Percentiles rank a stretch among this genome's conserved stretches.
Conservation (phyloP, 768 basidiomycete species). For the Neoboletus brunneissimus region DNA sequence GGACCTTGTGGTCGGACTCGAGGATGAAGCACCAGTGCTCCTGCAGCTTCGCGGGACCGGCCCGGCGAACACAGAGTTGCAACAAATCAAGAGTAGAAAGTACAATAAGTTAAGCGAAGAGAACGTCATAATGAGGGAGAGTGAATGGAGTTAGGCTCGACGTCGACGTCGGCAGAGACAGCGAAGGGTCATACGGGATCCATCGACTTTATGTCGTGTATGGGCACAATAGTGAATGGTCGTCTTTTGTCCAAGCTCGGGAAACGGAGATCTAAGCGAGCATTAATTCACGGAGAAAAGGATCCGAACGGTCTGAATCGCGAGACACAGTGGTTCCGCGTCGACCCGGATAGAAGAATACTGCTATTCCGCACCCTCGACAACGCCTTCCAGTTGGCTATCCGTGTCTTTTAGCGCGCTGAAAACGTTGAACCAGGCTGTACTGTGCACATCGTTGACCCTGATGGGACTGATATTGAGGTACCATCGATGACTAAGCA, state of each 20-base stretch:
- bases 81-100: slow-evolving; percentile 11
- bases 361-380: too few species aligned
- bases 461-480: neutral
- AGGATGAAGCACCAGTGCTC: neutral
- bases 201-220: slow-evolving; percentile 6
- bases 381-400: too few species aligned
- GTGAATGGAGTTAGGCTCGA: neutral
- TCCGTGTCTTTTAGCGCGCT: too few species aligned
- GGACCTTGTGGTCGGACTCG: neutral
- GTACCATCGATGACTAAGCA: neutral
- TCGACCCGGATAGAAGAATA: too few species aligned
- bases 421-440: too few species aligned
- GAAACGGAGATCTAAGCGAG: neutral
- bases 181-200: neutral
- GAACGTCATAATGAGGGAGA: slow-evolving; percentile 11
- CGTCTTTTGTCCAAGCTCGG: neutral
- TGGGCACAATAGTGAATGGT: slow-evolving; percentile 3
- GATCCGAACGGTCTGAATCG: neutral
- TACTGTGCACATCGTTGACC: too few species aligned
- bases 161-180: neutral
- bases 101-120: neutral
- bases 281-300: neutral
- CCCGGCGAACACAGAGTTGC: slow-evolving; percentile 6
- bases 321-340: neutral
- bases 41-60: slow-evolving; percentile 16